phyloP scores from a whole-genome alignment of 306 rosid species.

The Castanospermum australe region DNA sequence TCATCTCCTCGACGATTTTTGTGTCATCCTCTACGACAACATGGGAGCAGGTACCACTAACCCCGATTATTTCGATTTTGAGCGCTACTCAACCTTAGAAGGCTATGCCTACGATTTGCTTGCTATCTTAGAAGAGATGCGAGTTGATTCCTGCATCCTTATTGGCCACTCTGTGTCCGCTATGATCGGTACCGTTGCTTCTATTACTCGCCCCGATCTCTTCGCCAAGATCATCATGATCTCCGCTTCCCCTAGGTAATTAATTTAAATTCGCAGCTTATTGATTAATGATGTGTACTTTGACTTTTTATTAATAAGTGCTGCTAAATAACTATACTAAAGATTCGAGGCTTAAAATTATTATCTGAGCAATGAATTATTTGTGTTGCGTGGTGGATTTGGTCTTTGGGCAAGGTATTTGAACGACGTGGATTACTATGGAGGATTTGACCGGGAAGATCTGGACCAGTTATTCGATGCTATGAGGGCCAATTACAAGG shows the following conservation, averaged over 20 bases:
- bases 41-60: conserved; percentile 52
- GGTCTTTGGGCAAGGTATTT: conserved; percentile 29
- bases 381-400: not conserved
- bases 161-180: conserved; percentile 45
- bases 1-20: conserved; percentile 40
- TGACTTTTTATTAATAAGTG: conserved; percentile 1
- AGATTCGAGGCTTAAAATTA: not conserved
- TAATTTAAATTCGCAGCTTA: not conserved
- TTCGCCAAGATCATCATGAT: conserved; percentile 38
- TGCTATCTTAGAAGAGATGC: conserved; percentile 40
- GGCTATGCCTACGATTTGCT: conserved; percentile 44
- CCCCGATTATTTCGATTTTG: conserved; percentile 48
- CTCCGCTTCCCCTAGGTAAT: conserved; percentile 44
- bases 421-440: conserved; percentile 68
- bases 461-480: conserved; percentile 63
- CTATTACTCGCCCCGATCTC: conserved; percentile 42
- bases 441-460: conserved; percentile 80
- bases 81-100: conserved; percentile 37
- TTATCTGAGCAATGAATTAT: not conserved
- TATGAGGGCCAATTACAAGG: conserved; percentile 63
- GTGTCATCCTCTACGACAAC: conserved; percentile 42
- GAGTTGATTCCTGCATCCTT: conserved; percentile 33
- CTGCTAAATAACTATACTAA: not conserved
- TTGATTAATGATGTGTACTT: not conserved
- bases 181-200: conserved; percentile 40